phyloP scores from a whole-genome alignment of 2,329 filamentous ascomycete species.

The Fusarium sp. region DNA sequence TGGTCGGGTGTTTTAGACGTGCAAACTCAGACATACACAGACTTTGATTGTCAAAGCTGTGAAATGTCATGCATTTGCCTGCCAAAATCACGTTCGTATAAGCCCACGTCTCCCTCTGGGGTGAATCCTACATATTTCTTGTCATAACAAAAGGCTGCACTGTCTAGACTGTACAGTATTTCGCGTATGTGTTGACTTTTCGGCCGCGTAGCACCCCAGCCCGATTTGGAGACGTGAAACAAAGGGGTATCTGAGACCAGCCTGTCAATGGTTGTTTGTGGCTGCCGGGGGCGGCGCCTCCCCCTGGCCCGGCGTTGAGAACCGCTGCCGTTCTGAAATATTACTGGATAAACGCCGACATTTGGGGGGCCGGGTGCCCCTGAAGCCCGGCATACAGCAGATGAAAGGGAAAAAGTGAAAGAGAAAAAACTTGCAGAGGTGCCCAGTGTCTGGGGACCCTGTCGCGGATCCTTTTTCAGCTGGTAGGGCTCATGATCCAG shows the following conservation, averaged over 20 bases:
- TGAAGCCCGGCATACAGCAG: slow-evolving; percentile 25
- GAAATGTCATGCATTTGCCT: slow-evolving; percentile 25
- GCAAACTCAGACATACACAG: not conserved
- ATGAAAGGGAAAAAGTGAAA: not conserved
- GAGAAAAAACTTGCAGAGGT: slow-evolving; percentile 17
- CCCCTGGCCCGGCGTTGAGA: slow-evolving; percentile 36
- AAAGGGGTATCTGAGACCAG: slow-evolving; percentile 24
- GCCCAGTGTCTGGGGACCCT: slow-evolving; percentile 27
- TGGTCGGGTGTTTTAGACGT: not conserved
- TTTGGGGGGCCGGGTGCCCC: slow-evolving; percentile 29
- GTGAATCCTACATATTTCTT: slow-evolving; percentile 1
- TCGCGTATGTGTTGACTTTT: slow-evolving; percentile 11
- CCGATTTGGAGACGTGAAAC: slow-evolving; percentile 43
- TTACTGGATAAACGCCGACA: slow-evolving; percentile 19
- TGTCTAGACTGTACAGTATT: slow-evolving; percentile 8
- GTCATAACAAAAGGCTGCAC: slow-evolving; percentile 5
- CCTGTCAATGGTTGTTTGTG: slow-evolving; percentile 35
- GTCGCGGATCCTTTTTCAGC: slow-evolving; percentile 41
- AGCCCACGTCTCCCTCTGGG: slow-evolving; percentile 14
- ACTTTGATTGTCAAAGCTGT: not conserved
- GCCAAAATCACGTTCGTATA: slow-evolving; percentile 4
- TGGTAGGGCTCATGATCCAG: slow-evolving; percentile 31
- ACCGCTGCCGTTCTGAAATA: slow-evolving; percentile 8
- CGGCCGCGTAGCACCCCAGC: slow-evolving; percentile 29
- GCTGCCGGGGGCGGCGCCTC: slow-evolving; percentile 39